A percentile compares a stretch with the other conserved stretches of the same genome.
phyloP scores from a whole-genome alignment of 768 basidiomycete species.

The Suillus weaverae region DNA sequence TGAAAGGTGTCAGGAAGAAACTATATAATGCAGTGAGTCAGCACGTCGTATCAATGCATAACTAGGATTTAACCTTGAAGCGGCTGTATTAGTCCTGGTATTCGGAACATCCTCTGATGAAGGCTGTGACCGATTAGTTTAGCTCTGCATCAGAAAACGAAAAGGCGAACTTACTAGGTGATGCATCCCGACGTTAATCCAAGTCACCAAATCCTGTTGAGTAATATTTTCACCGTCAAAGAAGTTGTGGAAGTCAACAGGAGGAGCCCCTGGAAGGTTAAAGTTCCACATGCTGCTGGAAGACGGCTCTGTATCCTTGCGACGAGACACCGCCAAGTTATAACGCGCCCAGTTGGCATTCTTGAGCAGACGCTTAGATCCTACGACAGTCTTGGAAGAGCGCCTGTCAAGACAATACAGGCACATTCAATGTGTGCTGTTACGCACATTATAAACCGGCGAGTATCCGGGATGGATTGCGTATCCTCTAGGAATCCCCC shows the following conservation, averaged over 20 bases:
- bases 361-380: conserved; percentile 57
- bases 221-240: conserved; percentile 64
- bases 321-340: conserved; percentile 56
- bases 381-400: conserved; percentile 47
- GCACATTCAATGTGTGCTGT: not conserved
- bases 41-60: not conserved
- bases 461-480: conserved; percentile 61
- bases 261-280: conserved; percentile 55
- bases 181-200: conserved; percentile 69
- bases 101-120: conserved; percentile 66
- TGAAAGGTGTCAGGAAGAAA: conserved; percentile 60
- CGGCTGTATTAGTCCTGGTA: conserved; percentile 57
- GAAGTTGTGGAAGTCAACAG: conserved; percentile 60
- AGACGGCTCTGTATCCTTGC: conserved; percentile 62
- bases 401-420: not conserved
- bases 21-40: conserved; percentile 25
- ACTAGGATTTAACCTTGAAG: conserved; percentile 43
- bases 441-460: conserved; percentile 48
- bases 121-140: conserved; percentile 35
- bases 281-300: conserved; percentile 64
- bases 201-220: conserved; percentile 65
- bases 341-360: conserved; percentile 71
- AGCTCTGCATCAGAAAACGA: not conserved
- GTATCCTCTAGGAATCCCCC: conserved; percentile 61
- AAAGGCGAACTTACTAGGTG: conserved; percentile 44